These are phyloP conservation scores for Backusella circina DNA, from an alignment of 192 early-diverging fungal genomes.

Conservation along the genomic window DNA sequence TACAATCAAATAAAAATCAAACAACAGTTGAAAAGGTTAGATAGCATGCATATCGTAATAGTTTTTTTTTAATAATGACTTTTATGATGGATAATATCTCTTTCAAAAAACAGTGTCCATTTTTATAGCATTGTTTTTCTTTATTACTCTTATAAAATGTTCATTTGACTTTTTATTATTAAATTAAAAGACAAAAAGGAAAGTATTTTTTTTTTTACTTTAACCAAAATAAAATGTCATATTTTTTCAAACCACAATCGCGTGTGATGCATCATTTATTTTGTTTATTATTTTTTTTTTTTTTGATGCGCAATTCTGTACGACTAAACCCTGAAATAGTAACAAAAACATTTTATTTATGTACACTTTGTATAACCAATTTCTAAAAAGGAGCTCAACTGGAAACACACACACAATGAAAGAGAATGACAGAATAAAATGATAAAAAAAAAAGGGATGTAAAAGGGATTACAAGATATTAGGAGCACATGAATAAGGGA, in stretches of 20 bases:
- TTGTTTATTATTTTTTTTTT: no score
- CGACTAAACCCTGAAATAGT: not conserved
- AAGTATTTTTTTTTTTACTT: not conserved
- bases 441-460: not conserved
- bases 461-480: not conserved
- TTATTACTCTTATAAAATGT: not conserved
- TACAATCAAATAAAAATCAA: not conserved
- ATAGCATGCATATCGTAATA: not conserved
- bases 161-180: not conserved
- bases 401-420: not conserved
- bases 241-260: not conserved
- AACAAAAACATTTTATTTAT: not conserved
- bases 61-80: no score
- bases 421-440: not conserved
- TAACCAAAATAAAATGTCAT: not conserved
- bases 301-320: not conserved
- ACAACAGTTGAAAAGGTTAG: not conserved
- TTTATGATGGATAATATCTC: not conserved
- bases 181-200: not conserved
- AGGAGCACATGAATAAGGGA: no score
- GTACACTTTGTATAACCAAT: not conserved
- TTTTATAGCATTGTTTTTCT: not conserved
- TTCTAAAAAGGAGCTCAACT: not conserved
- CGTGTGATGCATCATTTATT: not conserved
- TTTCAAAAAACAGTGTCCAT: not conserved